These are phyloP conservation scores for Fagopyrum homotropicum DNA, from an alignment of 148 eudicot species.

Conservation along the genomic window DNA sequence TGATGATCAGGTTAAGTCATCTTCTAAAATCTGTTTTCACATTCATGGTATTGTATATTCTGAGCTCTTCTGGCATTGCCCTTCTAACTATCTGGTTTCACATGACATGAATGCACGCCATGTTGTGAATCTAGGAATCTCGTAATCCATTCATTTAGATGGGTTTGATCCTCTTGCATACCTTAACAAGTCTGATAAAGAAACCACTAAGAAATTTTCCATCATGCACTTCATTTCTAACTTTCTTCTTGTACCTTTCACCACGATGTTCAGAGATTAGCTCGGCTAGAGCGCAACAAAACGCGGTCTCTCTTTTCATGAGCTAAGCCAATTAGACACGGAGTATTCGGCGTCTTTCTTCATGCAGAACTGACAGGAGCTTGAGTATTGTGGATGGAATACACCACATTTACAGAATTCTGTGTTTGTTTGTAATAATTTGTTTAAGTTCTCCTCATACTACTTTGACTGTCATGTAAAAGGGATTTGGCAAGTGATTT, in stretches of 20 bases:
- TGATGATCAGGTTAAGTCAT: not conserved
- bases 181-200: not conserved
- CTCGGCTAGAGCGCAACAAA: slow-evolving; percentile 10
- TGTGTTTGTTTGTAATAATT: too few relatives aligned
- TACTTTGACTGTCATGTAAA: too few relatives aligned
- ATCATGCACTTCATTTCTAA: not conserved
- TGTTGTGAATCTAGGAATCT: not conserved
- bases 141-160: not conserved
- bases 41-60: not conserved
- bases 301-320: slow-evolving; percentile 9
- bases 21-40: not conserved
- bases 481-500: too few relatives aligned
- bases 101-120: not conserved
- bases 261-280: slow-evolving; percentile 7
- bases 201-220: not conserved
- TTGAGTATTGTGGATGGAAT: too few relatives aligned
- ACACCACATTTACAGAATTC: too few relatives aligned
- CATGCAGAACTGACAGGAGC: not conserved
- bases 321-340: not conserved
- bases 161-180: not conserved
- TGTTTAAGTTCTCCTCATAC: too few relatives aligned
- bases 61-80: not conserved
- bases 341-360: not conserved
- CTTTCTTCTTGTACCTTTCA: not conserved
- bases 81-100: not conserved